Conservation (phyloP, 202 grass and related monocot species). For the Hordeum pubiflorum region DNA sequence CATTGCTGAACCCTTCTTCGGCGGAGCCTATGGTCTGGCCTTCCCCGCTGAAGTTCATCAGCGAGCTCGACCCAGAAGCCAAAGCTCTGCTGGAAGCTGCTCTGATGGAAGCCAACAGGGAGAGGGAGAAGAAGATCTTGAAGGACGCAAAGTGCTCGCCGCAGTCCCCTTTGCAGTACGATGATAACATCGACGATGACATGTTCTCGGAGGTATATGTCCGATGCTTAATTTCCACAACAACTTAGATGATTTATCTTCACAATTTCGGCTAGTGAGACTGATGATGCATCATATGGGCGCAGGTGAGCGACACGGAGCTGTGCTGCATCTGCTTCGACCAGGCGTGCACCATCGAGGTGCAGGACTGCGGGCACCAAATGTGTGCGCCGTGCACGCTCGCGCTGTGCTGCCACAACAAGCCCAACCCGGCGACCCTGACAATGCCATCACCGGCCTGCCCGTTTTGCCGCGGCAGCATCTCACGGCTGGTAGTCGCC, state of each 20-base stretch:
- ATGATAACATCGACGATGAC: slow-evolving; percentile 36
- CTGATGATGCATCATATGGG: background rate
- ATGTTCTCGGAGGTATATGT: slow-evolving; percentile 55
- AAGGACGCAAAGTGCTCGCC: slow-evolving; percentile 45
- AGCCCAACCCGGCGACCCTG: slow-evolving; percentile 71
- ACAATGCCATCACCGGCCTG: slow-evolving; percentile 48
- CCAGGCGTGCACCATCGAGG: slow-evolving; percentile 69
- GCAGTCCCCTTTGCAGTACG: slow-evolving; percentile 31
- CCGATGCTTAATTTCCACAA: background rate
- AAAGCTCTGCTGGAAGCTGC: slow-evolving; percentile 84
- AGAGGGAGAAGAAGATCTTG: slow-evolving; percentile 84
- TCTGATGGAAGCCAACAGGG: slow-evolving; percentile 74
- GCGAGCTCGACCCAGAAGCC: slow-evolving; percentile 72
- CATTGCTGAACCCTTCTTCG: slow-evolving; percentile 79
- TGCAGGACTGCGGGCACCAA: slow-evolving; percentile 80
- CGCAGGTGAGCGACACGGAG: slow-evolving; percentile 51
- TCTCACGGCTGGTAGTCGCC: slow-evolving; percentile 65
- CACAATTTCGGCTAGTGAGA: background rate
- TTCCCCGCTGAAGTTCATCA: slow-evolving; percentile 86
- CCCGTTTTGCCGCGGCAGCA: slow-evolving; percentile 83
- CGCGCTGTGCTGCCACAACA: slow-evolving; percentile 88
- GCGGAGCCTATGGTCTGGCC: slow-evolving; percentile 94
- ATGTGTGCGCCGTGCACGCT: slow-evolving; percentile 91
- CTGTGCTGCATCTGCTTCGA: slow-evolving; percentile 98
- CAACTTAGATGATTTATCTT: too few relatives aligned